phyloP scores from a whole-genome alignment of 208 protist species.

The Strigomonas culicis region DNA sequence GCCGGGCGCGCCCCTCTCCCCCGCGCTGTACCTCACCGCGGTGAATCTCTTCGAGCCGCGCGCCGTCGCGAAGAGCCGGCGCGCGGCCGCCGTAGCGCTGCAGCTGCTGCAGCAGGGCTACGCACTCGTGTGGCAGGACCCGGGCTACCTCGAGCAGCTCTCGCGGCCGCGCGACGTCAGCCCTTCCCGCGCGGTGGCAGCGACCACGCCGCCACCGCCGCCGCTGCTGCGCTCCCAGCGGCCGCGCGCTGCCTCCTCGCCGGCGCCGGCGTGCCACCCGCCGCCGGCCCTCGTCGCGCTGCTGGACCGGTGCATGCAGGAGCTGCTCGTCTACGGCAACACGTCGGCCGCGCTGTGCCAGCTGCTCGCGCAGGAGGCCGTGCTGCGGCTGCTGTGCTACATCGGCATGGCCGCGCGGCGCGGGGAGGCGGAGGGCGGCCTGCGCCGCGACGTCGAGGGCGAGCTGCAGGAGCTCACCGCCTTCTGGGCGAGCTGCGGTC shows the following conservation, averaged over 20 bases:
- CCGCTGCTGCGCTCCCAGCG: not conserved
- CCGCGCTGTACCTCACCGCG: slow-evolving; percentile 46
- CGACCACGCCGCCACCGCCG: not conserved
- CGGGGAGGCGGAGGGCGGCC: slow-evolving; percentile 32
- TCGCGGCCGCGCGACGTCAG: not conserved
- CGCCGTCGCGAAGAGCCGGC: slow-evolving; percentile 43
- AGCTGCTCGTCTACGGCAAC: slow-evolving; percentile 82
- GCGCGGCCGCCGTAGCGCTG: slow-evolving; percentile 50
- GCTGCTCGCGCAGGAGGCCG: slow-evolving; percentile 39
- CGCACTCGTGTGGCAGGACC: slow-evolving; percentile 61
- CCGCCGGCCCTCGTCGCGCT: slow-evolving; percentile 26
- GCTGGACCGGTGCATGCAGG: slow-evolving; percentile 66
- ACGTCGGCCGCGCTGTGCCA: slow-evolving; percentile 53
- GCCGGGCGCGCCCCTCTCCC: slow-evolving; percentile 40
- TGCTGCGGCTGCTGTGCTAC: slow-evolving; percentile 59
- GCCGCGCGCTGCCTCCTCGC: slow-evolving; percentile 26
- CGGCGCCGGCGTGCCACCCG: slow-evolving; percentile 31
- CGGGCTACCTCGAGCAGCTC: slow-evolving; percentile 16
- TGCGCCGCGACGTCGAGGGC: slow-evolving; percentile 36
- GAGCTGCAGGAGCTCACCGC: slow-evolving; percentile 51
- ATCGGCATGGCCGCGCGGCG: slow-evolving; percentile 54
- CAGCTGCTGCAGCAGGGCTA: slow-evolving; percentile 73
- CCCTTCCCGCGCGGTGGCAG: not conserved
- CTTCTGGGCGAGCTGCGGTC: slow-evolving; percentile 37
- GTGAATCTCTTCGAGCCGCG: slow-evolving; percentile 74